Conservation (phyloP, 495 filamentous ascomycete species). For the Tuber brumale region DNA sequence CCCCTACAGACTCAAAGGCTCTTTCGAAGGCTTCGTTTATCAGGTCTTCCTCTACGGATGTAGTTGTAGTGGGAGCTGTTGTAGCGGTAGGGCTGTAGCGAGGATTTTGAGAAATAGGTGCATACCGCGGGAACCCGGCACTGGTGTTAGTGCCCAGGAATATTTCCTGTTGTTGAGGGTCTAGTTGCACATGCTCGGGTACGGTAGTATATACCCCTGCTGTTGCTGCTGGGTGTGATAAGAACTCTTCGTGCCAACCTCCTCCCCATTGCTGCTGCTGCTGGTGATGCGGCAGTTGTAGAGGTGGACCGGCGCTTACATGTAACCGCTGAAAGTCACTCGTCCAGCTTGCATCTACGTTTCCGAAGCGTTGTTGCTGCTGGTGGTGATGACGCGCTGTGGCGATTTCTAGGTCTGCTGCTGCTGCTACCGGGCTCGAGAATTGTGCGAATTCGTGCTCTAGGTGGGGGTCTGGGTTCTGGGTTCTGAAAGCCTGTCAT, state of each 20-base stretch:
- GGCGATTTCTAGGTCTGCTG: neutral
- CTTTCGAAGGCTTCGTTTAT: conserved; percentile 34
- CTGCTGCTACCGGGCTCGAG: conserved; percentile 2
- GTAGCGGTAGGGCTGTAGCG: neutral
- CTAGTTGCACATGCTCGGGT: neutral
- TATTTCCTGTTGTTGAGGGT: neutral
- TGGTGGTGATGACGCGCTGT: conserved; percentile 10
- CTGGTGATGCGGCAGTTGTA: conserved; percentile 23
- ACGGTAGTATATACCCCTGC: conserved; percentile 16
- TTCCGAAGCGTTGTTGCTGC: conserved; percentile 6
- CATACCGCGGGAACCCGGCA: neutral
- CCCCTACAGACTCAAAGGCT: conserved; percentile 40
- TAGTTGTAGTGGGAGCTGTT: neutral
- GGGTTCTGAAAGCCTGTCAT: conserved; percentile 24
- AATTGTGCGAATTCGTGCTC: conserved; percentile 34
- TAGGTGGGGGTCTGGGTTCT: conserved; percentile 5
- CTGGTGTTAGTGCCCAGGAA: neutral
- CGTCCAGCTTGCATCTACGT: conserved; percentile 8
- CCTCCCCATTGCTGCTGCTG: conserved; percentile 14
- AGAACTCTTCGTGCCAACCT: conserved; percentile 31
- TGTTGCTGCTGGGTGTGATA: conserved; percentile 32
- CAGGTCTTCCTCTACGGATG: conserved; percentile 3
- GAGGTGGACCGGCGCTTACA: conserved; percentile 18
- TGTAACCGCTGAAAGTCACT: conserved; percentile 36
- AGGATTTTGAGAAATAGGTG: neutral